Base-by-base conservation (phyloP, 768 basidiomycete genomes). In the Phanerochaete sordida region DNA sequence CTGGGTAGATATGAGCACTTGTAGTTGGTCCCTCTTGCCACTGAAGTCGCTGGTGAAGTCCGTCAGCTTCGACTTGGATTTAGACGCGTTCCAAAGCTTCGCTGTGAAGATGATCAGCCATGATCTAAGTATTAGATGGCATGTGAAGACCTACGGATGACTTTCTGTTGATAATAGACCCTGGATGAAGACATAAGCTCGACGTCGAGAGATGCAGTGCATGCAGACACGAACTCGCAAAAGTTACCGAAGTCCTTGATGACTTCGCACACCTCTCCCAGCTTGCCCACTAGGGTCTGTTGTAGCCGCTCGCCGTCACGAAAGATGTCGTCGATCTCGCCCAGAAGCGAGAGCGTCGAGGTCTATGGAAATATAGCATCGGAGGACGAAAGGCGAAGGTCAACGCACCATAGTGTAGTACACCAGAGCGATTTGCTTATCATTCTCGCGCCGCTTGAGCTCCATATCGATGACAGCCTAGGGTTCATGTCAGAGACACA, bases 401-500 rank as follows among this genome's bases (percentile, higher is more conserved):
- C 24, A 3, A 37, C 57, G 16, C 35, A 67, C 68, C 65, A 69
- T 69, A 15, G 66, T 66, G 53, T 63, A 61, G 47, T 63, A 68
- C 1, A 68, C 64, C 9, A 64, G 57, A 11, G 65, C 68, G 46
- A 69, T 65, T 51, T 68, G 65, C 56, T 68, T 66, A 27, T 69
- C 68, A 28, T 69, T 69, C 30, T 68, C 59, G 3, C 45, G 49
- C 39, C 65, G 28, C 19, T 60, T 59, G 5, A 68, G 55, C 53
- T 69, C 66, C 33, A 66, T 60, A 26, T 66, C 39, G 35, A 69
- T 59, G 2, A 69, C 64, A 19, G 61, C 60, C 66, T 67, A 15
- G 6, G 19, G 9, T 50, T 47, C 1, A 19, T 48, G 21, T 24
- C 24, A 26, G 24, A 2, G 24, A 27, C 12, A 50, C 16, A 51